A percentile compares a stretch with the other conserved stretches of the same genome.
phyloP scores from a whole-genome alignment of 2,329 filamentous ascomycete genomes.

The Scleromitrula shiraiana region DNA sequence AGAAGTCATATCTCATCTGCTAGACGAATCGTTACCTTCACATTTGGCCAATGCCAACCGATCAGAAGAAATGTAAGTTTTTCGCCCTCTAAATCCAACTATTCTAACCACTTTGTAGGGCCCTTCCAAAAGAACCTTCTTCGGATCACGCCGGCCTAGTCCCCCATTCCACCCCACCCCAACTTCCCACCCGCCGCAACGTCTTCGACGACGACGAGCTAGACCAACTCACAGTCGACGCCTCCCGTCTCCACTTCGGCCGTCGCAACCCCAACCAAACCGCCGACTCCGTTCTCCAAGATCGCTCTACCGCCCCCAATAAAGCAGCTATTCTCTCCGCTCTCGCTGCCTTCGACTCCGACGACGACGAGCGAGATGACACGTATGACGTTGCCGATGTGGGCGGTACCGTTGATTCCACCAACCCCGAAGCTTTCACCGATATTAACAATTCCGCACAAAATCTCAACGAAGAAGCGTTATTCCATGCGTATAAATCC shows the following conservation, averaged over 20 bases:
- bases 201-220: slow-evolving; percentile 76
- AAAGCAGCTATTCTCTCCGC: slow-evolving; percentile 87
- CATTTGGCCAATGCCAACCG: slow-evolving; percentile 59
- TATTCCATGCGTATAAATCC: slow-evolving; percentile 66
- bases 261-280: slow-evolving; percentile 56
- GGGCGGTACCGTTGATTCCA: slow-evolving; percentile 73
- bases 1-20: slow-evolving; percentile 69
- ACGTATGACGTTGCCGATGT: slow-evolving; percentile 92
- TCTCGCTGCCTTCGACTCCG: slow-evolving; percentile 79
- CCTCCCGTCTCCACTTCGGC: slow-evolving; percentile 68
- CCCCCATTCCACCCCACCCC: slow-evolving; percentile 51
- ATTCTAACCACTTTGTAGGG: slow-evolving; percentile 14
- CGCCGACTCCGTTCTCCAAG: slow-evolving; percentile 64
- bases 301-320: slow-evolving; percentile 56
- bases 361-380: slow-evolving; percentile 95
- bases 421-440: slow-evolving; percentile 41
- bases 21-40: slow-evolving; percentile 67
- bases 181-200: slow-evolving; percentile 56
- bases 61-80: slow-evolving; percentile 42
- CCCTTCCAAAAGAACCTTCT: slow-evolving; percentile 17
- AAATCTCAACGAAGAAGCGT: slow-evolving; percentile 56
- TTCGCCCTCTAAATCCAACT: neutral
- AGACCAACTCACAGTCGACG: slow-evolving; percentile 59
- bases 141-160: slow-evolving; percentile 38
- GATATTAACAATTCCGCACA: slow-evolving; percentile 33